These are phyloP conservation scores for Camptophora hylomeconis DNA, from an alignment of 2,329 filamentous ascomycete genomes.

Conservation along the genomic window DNA sequence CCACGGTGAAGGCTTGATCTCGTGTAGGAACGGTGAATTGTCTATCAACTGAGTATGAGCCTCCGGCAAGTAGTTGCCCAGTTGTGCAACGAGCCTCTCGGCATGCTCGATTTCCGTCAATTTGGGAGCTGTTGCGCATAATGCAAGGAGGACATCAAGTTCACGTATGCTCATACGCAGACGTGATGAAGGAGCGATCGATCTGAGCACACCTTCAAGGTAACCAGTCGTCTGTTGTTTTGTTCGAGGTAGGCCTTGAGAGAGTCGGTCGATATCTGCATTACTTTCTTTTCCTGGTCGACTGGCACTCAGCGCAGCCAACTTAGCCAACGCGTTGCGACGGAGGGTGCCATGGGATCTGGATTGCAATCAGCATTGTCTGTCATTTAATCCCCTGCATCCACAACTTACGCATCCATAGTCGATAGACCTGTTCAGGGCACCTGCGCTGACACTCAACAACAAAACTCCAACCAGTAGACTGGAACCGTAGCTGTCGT, in stretches of 20 bases:
- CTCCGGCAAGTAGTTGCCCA: conserved; percentile 76
- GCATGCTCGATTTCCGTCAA: conserved; percentile 61
- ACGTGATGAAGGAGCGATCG: conserved; percentile 25
- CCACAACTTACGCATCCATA: too few species aligned
- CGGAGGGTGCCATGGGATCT: conserved; percentile 21
- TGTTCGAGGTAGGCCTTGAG: conserved; percentile 20
- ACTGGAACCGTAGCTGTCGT: too few species aligned
- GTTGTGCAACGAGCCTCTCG: conserved; percentile 61
- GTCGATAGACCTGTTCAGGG: too few species aligned
- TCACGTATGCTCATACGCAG: conserved; percentile 57
- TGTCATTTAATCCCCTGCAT: too few species aligned
- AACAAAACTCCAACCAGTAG: too few species aligned
- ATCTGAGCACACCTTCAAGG: conserved; percentile 25
- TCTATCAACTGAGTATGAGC: conserved; percentile 67
- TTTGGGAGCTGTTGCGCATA: conserved; percentile 78
- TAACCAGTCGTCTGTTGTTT: conserved; percentile 18
- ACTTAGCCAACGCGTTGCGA: conserved; percentile 30
- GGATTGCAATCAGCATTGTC: too few species aligned
- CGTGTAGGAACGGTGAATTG: conserved; percentile 68
- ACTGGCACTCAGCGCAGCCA: conserved; percentile 29
- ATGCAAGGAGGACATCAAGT: conserved; percentile 77
- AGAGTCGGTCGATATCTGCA: conserved; percentile 25
- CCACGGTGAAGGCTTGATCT: conserved; percentile 76
- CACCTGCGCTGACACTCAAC: too few species aligned
- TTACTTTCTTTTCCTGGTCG: conserved; percentile 17